phyloP scores from a whole-genome alignment of 2,329 filamentous ascomycete species.

The Aspergillus niger region DNA sequence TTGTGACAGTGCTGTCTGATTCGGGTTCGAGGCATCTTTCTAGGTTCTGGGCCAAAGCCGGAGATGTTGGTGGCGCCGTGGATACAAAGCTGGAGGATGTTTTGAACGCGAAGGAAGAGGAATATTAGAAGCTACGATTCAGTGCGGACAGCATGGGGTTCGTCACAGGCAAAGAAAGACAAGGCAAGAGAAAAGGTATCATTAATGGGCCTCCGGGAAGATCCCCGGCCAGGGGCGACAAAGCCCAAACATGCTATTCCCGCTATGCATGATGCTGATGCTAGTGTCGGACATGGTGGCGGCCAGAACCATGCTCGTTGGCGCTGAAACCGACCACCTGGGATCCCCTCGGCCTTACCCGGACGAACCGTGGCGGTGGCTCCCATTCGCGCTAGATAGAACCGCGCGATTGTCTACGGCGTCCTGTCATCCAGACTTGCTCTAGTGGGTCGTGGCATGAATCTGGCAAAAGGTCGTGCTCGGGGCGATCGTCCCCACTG shows the following conservation, averaged over 20 bases:
- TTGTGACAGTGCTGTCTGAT: slow-evolving; percentile 53
- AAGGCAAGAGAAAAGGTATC: not conserved
- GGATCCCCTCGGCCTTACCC: slow-evolving; percentile 3
- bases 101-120: slow-evolving; percentile 41
- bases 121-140: slow-evolving; percentile 25
- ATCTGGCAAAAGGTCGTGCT: slow-evolving; percentile 5
- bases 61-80: slow-evolving; percentile 48
- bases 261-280: slow-evolving; percentile 2
- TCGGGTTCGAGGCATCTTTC: slow-evolving; percentile 55
- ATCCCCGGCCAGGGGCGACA: not conserved
- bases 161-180: not conserved
- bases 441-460: slow-evolving; percentile 5
- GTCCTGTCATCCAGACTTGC: not conserved
- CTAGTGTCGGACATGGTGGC: not conserved
- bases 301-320: not conserved
- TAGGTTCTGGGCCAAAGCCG: slow-evolving; percentile 54
- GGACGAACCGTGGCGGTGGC: not conserved
- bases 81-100: slow-evolving; percentile 51
- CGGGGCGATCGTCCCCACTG: slow-evolving; percentile 1
- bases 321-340: slow-evolving; percentile 1
- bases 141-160: not conserved
- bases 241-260: not conserved
- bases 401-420: not conserved
- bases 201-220: not conserved
- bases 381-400: not conserved